A percentile compares a stretch with the other conserved stretches of the same genome.
Conservation (phyloP, 352 stramenopile genomes). For the Sclerospora graminicola region DNA sequence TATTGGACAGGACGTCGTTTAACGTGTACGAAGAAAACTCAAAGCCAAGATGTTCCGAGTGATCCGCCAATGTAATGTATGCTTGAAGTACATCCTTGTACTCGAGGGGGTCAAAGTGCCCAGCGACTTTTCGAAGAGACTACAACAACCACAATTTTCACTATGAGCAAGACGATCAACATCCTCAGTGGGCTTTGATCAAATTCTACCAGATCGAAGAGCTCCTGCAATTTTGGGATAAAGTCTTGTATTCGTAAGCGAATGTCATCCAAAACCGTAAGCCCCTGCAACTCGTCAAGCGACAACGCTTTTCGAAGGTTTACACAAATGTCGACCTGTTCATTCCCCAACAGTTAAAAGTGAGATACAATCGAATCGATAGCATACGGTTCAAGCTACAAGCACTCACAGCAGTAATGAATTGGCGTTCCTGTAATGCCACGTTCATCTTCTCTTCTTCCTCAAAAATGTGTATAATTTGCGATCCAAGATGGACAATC, state of each 20-base stretch:
- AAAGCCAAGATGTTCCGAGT: constrained; percentile 67
- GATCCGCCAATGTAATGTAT: constrained; percentile 67
- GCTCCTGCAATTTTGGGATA: constrained; percentile 48
- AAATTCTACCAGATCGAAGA: constrained; percentile 70
- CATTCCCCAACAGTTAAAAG: not conserved
- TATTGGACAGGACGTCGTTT: constrained; percentile 59
- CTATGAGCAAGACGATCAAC: not conserved
- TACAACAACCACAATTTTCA: constrained; percentile 9
- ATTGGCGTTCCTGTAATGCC: constrained; percentile 45
- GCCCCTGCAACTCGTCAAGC: constrained; percentile 28
- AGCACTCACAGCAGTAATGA: constrained; percentile 52
- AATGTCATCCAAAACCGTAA: constrained; percentile 56
- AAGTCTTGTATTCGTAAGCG: constrained; percentile 59
- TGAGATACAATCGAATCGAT: not conserved
- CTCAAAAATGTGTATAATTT: constrained; percentile 75
- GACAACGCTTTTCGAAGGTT: constrained; percentile 38
- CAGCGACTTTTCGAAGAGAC: constrained; percentile 63
- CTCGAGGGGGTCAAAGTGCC: constrained; percentile 50
- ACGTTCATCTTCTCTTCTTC: constrained; percentile 71
- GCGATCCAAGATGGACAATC: constrained; percentile 16
- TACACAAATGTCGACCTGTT: constrained; percentile 67
- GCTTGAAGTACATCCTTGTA: constrained; percentile 80
- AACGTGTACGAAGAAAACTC: constrained; percentile 66
- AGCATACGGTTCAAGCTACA: not conserved
- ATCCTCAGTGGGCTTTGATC: not conserved